A percentile compares a stretch with the other conserved stretches of the same genome.
Conservation (phyloP, 164 flowering plant species). For the Kingdonia uniflora region DNA sequence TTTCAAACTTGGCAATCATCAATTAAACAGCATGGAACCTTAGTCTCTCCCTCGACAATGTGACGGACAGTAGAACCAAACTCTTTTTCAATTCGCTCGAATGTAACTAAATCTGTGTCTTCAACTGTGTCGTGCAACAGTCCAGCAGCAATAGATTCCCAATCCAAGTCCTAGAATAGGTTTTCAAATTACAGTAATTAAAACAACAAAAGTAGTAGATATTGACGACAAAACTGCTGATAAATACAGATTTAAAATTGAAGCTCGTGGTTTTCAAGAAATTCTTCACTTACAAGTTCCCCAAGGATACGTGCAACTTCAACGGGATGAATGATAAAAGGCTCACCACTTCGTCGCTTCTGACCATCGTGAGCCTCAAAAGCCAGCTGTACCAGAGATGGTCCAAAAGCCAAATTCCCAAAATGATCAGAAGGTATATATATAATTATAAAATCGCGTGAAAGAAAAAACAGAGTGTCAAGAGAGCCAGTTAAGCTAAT, state of each 20-base stretch:
- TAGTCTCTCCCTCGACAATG: constrained; percentile 99
- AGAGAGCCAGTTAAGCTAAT: constrained; percentile 4
- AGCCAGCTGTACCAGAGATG: constrained; percentile 77
- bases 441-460: too few relatives aligned
- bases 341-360: constrained; percentile 97
- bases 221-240: background rate
- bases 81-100: constrained; percentile 87
- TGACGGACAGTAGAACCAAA: constrained; percentile 86
- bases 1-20: background rate
- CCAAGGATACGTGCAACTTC: constrained; percentile 98
- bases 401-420: too few relatives aligned
- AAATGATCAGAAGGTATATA: too few relatives aligned
- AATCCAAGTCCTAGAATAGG: constrained; percentile 76
- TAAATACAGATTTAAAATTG: background rate
- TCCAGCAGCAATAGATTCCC: constrained; percentile 98
- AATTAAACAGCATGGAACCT: constrained; percentile 36
- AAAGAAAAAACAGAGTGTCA: background rate
- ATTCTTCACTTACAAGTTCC: constrained; percentile 63
- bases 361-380: constrained; percentile 99
- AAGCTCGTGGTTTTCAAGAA: constrained; percentile 1
- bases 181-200: constrained; percentile 3
- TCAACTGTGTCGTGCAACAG: constrained; percentile 98
- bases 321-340: constrained; percentile 97
- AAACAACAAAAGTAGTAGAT: background rate
- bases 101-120: constrained; percentile 87